phyloP scores from a whole-genome alignment of 1,284 basidiomycete species.

The Wallemia ichthyophaga region DNA sequence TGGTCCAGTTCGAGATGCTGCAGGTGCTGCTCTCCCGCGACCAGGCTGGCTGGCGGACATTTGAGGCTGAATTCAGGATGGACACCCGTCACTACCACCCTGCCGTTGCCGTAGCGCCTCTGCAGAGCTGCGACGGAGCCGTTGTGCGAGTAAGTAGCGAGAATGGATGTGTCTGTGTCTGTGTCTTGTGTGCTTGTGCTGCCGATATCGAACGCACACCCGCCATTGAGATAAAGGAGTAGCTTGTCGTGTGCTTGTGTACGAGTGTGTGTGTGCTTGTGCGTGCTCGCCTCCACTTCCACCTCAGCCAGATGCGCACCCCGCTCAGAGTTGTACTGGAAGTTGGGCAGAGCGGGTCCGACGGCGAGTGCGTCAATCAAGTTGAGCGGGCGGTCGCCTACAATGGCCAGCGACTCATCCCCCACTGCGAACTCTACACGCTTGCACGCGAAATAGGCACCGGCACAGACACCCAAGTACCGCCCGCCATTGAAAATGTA shows the following conservation, averaged over 20 bases:
- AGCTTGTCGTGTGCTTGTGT: conserved; percentile 9
- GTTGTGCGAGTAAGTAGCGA: neutral
- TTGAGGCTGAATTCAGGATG: neutral
- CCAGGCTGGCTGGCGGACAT: neutral
- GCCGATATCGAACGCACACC: conserved; percentile 19
- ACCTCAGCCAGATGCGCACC: conserved; percentile 15
- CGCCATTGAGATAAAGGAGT: conserved; percentile 27
- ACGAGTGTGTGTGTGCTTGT: no score
- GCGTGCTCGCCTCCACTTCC: no score
- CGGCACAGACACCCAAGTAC: conserved; percentile 33
- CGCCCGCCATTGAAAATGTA: conserved; percentile 39
- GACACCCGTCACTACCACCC: neutral
- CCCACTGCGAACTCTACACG: conserved; percentile 22
- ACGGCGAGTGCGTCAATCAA: conserved; percentile 28
- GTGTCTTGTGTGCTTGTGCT: neutral
- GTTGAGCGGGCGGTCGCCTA: conserved; percentile 22
- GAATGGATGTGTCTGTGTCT: no score
- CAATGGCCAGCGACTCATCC: conserved; percentile 19
- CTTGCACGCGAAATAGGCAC: conserved; percentile 23
- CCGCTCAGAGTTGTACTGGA: conserved; percentile 22
- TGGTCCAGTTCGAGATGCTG: neutral
- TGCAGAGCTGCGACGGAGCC: no score
- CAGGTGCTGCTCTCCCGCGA: neutral
- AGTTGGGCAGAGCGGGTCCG: conserved; percentile 26
- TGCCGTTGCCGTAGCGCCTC: neutral